Evolutionary conservation across 805 yeast species (phyloP).

Genomic region (Komagataella mondaviorum): DNA sequence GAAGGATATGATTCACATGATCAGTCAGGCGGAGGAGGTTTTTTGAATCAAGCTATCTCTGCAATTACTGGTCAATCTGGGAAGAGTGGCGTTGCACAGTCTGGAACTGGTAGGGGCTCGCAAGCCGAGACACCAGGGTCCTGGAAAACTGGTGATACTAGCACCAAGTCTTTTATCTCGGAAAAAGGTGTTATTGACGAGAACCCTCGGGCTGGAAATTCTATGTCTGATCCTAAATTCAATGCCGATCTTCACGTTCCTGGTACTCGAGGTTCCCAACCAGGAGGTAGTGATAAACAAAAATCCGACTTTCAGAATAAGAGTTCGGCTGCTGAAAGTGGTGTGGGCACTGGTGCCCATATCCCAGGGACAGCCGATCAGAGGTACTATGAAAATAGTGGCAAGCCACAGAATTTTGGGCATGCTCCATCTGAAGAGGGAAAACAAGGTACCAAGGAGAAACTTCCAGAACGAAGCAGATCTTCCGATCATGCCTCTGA

Average conservation of each 20-base stretch:
- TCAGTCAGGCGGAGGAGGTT: background rate
- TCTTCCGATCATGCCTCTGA: background rate
- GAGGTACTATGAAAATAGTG: background rate
- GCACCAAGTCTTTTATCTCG: background rate
- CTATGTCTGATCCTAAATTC: background rate
- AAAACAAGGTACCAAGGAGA: background rate
- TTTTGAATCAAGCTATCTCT: background rate
- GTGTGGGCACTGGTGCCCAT: background rate
- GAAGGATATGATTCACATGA: background rate
- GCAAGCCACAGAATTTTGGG: background rate
- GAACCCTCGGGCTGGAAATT: background rate
- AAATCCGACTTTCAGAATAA: background rate
- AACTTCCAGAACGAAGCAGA: background rate
- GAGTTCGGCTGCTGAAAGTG: background rate
- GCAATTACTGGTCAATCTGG: background rate
- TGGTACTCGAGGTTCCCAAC: background rate
- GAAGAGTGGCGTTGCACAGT: background rate
- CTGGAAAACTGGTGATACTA: background rate
- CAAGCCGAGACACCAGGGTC: background rate
- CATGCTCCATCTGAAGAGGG: background rate
- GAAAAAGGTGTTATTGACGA: background rate
- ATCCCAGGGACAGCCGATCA: background rate
- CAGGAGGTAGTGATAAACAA: background rate
- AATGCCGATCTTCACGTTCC: background rate
- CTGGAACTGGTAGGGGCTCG: background rate